phyloP scores from a whole-genome alignment of 2,329 filamentous ascomycete species.

The Epichloe glyceriae region DNA sequence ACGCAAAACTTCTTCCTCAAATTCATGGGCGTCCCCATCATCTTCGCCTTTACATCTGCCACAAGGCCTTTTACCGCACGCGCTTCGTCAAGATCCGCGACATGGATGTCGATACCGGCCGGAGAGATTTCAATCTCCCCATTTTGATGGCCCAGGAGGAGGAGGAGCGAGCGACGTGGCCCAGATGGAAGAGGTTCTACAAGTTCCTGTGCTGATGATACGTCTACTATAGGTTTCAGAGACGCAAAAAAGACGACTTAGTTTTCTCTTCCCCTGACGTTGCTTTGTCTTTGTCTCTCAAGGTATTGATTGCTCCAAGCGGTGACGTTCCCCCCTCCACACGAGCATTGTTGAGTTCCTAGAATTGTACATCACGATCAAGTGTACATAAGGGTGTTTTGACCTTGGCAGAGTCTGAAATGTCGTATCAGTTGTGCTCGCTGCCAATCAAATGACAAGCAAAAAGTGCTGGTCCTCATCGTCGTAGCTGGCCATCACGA shows the following conservation, averaged over 20 bases:
- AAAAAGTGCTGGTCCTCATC: too few relatives aligned
- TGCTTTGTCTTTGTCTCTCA: too few relatives aligned
- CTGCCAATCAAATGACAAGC: too few relatives aligned
- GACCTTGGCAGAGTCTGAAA: not conserved
- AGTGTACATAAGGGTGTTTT: too few relatives aligned
- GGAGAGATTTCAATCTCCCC: slow-evolving; percentile 71
- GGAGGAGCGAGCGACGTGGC: slow-evolving; percentile 60
- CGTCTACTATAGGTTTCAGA: not conserved
- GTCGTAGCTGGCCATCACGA: too few relatives aligned
- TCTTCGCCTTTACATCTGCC: slow-evolving; percentile 53
- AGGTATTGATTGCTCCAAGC: too few relatives aligned
- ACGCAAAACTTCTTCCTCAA: slow-evolving; percentile 59
- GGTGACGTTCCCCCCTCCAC: too few relatives aligned
- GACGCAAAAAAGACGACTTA: not conserved
- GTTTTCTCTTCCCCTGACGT: not conserved
- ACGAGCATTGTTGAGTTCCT: too few relatives aligned
- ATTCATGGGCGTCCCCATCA: slow-evolving; percentile 58
- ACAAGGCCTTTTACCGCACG: slow-evolving; percentile 66
- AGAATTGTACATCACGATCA: too few relatives aligned
- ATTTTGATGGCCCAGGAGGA: slow-evolving; percentile 68
- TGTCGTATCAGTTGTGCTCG: too few relatives aligned
- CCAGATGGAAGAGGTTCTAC: slow-evolving; percentile 63
- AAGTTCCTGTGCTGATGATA: slow-evolving; percentile 51
- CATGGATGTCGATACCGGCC: slow-evolving; percentile 80
- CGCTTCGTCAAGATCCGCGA: slow-evolving; percentile 52